phyloP scores from a whole-genome alignment of 2,329 filamentous ascomycete species.

The Rhynchosporium secalis region DNA sequence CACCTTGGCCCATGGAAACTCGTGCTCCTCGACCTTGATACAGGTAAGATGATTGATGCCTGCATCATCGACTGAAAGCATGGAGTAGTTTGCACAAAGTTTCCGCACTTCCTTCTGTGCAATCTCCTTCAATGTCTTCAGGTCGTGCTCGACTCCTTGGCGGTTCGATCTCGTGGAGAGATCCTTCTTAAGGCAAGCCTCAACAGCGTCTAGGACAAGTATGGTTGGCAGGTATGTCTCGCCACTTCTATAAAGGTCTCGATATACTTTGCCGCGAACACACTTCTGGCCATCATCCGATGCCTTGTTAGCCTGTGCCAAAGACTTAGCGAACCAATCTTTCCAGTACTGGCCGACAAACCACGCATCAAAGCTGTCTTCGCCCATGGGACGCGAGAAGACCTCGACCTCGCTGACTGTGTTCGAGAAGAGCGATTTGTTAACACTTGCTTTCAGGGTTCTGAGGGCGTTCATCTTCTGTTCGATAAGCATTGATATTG shows the following conservation, averaged over 20 bases:
- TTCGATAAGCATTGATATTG: conserved; percentile 16
- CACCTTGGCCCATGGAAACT: conserved; percentile 30
- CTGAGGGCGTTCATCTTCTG: conserved; percentile 24
- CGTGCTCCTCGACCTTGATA: conserved; percentile 25
- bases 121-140: conserved; percentile 29
- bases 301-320: conserved; percentile 2
- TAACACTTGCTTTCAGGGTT: conserved; percentile 13
- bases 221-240: conserved; percentile 30
- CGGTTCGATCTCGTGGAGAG: neutral
- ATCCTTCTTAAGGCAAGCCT: conserved; percentile 1
- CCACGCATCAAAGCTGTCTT: conserved; percentile 35
- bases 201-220: conserved; percentile 8
- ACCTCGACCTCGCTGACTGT: conserved; percentile 18
- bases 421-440: conserved; percentile 24
- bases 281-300: neutral
- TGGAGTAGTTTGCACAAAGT: conserved; percentile 30
- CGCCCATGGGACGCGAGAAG: conserved; percentile 3
- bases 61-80: conserved; percentile 26
- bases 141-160: conserved; percentile 20
- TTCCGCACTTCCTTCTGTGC: conserved; percentile 26
- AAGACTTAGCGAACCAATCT: conserved; percentile 31
- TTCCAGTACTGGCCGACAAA: conserved; percentile 31
- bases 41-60: conserved; percentile 34
- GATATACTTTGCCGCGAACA: conserved; percentile 26
- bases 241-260: conserved; percentile 26